Conservation (phyloP, 2,329 filamentous ascomycete species). For the Talaromyces atroroseus region DNA sequence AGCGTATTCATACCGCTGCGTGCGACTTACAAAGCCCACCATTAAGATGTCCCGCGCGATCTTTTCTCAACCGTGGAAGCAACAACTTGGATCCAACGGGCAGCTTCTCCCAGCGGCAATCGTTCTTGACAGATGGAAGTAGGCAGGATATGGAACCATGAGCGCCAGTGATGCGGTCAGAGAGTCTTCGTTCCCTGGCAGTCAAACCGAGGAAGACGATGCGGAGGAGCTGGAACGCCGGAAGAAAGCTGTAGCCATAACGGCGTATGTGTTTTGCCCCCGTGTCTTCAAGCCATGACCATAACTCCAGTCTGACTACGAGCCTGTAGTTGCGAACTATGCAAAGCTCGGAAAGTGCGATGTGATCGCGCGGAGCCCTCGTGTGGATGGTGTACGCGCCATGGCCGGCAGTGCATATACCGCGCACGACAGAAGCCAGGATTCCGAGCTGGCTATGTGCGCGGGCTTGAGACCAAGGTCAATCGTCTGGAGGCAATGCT, state of each 20-base stretch:
- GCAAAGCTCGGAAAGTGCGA: conserved; percentile 7
- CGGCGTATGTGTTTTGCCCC: background rate
- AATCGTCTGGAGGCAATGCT: conserved; percentile 1
- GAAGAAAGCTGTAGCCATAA: background rate
- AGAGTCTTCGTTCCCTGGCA: background rate
- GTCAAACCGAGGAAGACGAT: conserved; percentile 1
- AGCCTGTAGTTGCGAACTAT: background rate
- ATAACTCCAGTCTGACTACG: background rate
- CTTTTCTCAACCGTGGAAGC: no score
- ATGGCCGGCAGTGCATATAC: conserved; percentile 1
- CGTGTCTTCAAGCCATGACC: background rate
- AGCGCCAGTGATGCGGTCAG: background rate
- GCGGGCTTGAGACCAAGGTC: conserved; percentile 4
- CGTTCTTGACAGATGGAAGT: background rate
- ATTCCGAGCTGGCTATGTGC: conserved; percentile 6
- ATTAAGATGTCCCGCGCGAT: no score
- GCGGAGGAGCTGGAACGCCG: background rate
- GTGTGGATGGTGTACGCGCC: conserved; percentile 3
- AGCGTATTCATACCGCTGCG: no score
- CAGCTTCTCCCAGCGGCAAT: no score
- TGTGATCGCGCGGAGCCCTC: conserved; percentile 8
- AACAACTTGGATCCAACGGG: no score
- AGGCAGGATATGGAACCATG: background rate
- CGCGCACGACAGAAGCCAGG: conserved; percentile 3
- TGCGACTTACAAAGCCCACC: no score